phyloP scores from a whole-genome alignment of 116 monocot species.

The Phalaenopsis hybrid region DNA sequence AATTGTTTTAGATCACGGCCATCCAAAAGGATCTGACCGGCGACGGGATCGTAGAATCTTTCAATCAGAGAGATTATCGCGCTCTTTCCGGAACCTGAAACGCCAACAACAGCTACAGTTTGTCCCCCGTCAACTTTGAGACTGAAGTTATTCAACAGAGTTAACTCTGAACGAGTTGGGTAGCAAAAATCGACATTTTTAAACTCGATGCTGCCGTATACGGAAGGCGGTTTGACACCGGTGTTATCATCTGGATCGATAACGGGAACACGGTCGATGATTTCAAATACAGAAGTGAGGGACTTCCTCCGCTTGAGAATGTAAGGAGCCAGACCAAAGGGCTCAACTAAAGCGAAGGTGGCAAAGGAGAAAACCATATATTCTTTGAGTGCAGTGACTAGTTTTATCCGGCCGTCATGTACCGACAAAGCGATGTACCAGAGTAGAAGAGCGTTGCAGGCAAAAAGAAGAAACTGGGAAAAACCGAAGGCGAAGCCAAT shows the following conservation, averaged over 20 bases:
- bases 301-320: slow-evolving; percentile 82
- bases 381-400: slow-evolving; percentile 65
- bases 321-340: slow-evolving; percentile 94
- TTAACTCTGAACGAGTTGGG: slow-evolving; percentile 69
- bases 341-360: slow-evolving; percentile 94
- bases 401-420: slow-evolving; percentile 28
- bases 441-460: slow-evolving; percentile 85
- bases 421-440: slow-evolving; percentile 77
- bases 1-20: slow-evolving; percentile 80
- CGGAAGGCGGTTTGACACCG: slow-evolving; percentile 83
- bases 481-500: slow-evolving; percentile 94
- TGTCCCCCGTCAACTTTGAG: slow-evolving; percentile 86
- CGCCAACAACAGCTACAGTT: slow-evolving; percentile 92
- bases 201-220: slow-evolving; percentile 88
- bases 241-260: slow-evolving; percentile 88
- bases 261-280: slow-evolving; percentile 77
- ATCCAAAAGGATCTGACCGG: slow-evolving; percentile 76
- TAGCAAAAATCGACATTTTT: slow-evolving; percentile 81
- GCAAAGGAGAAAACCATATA: slow-evolving; percentile 95
- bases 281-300: slow-evolving; percentile 83
- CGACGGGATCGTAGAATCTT: slow-evolving; percentile 88
- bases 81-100: slow-evolving; percentile 96
- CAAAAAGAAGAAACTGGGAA: slow-evolving; percentile 92
- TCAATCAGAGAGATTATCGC: slow-evolving; percentile 88
- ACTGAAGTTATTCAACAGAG: slow-evolving; percentile 84